Percentiles rank a stretch among this genome's conserved stretches.
Conservation (phyloP, 768 basidiomycete genomes). For the Brasilioporus rufonigricans region DNA sequence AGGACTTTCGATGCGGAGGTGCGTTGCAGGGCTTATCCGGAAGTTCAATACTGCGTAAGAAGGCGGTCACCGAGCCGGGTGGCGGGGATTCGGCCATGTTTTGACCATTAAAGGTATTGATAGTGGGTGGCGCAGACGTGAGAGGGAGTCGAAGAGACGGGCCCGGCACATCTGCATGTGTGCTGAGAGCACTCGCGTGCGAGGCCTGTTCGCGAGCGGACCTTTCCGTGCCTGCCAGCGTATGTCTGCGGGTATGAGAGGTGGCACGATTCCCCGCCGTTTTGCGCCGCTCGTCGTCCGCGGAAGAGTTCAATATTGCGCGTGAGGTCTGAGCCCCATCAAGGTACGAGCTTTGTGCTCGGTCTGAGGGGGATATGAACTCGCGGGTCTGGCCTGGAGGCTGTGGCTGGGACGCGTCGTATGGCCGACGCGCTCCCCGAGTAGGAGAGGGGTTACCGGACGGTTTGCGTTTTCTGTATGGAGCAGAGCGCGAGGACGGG, state of each 20-base stretch:
- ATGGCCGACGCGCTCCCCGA: conserved; percentile 11
- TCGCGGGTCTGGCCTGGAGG: neutral
- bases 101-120: neutral
- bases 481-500: conserved; percentile 8
- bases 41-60: conserved; percentile 26
- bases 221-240: conserved; percentile 5
- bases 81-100: conserved; percentile 10
- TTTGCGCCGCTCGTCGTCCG: conserved; percentile 4
- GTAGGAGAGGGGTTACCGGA: conserved; percentile 4
- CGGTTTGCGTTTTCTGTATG: conserved; percentile 19
- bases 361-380: conserved; percentile 3
- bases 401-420: conserved; percentile 10
- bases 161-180: conserved; percentile 10
- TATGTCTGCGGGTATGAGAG: conserved; percentile 3
- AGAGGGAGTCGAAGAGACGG: conserved; percentile 16
- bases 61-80: conserved; percentile 19
- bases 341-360: conserved; percentile 5
- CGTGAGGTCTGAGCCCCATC: conserved; percentile 4
- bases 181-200: conserved; percentile 5
- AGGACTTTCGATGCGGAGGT: conserved; percentile 12
- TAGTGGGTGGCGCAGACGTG: conserved; percentile 2
- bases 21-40: conserved; percentile 13
- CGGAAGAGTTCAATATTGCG: neutral
- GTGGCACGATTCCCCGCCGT: conserved; percentile 6
- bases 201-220: conserved; percentile 5